Base-by-base conservation (phyloP, 257 asterid species). In the Forsythia viridissima region DNA sequence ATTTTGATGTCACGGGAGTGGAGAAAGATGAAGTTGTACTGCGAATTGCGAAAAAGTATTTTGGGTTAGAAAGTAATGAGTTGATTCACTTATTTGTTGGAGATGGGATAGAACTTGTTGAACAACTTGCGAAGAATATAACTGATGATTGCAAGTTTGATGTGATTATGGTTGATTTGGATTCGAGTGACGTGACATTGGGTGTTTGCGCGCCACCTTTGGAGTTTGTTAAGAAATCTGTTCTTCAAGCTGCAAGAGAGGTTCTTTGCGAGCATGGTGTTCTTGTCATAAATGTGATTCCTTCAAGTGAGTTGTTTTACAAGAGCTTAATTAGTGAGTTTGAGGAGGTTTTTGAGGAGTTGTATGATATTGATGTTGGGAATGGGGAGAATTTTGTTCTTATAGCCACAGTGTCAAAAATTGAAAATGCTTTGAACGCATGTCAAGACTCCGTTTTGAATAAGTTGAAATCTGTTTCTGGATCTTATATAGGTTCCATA, bases 131-230 rank as follows among this genome's bases (percentile, higher is more conserved):
- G 2, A 75, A 38, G 72, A 61, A 74, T 71, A 37, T 46, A 4
- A 59, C 34, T 46, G 59, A 40, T 21, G 81, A 44, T 52, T 52
- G 75, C 66, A 87, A 67, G 65, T 95, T 90, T 82, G 90, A 93
- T 79, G 90, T 86, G 77, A 66, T 92, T 37, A 95, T 95, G 99
- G 94, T 92, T 82, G 99, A 95, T 88, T 69, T 95, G 90, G 99
- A 95, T 80, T 91, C 98, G 0, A 85, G 85, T 75, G 94, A 93
- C 73, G 84, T 84, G 39, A 55, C 51, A 21, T 18, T 67, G 59
- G 96, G 97, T 48, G 83, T 79, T 20, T 88, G 82, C 75, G 99
- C 97, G 3, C 99, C 99, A 5, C 99, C 99, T 1, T 1, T 82
- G 80, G 87, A 89, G 77, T 92, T 95, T 75, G 71, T 88, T 1